Evolutionary conservation across 768 basidiomycete species (phyloP), one percentile per base, ranked within the genome.

Genomic region (Tricholoma sp.): DNA sequence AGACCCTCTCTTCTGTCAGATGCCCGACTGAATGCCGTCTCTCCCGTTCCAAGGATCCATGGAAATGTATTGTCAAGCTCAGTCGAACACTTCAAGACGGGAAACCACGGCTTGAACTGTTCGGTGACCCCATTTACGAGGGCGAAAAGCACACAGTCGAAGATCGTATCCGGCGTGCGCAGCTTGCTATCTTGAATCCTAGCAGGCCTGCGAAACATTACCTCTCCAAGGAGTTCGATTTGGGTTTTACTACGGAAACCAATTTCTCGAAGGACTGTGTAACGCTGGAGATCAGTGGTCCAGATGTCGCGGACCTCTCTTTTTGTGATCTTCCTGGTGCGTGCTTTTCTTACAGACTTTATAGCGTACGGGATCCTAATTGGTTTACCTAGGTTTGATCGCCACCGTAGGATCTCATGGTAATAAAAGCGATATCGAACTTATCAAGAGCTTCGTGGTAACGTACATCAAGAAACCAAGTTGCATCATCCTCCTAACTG

Each of bases 131-230:
- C 0, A 86, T 89, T 32, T 72, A 41, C 18, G 52, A 53, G 20
- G 12, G 65, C 36, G 70, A 79, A 52, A 84, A 83, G 59, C 57
- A 62, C 0, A 63, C 76, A 0, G 88, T 90, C 3, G 85, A 89
- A 55, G 85, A 86, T 5, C 76, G 85, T 4, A 84, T 89, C 50
- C 74, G 83, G 11, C 76, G 83, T 0, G 87, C 88, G 0, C 87
- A 88, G 60, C 69, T 72, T 1, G 87, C 86, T 0, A 83, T 89
- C 20, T 72, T 89, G 4, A 87, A 86, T 54, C 87, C 87, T 0
- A 72, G 65, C 47, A 68, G 57, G 33, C 54, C 58, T 1, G 34
- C 44, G 3, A 51, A 41, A 7, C 28, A 67, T 6, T 84, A 83
- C 55, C 68, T 85, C 13, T 74, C 68, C 5, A 67, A 73, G 11